These are phyloP conservation scores for Inosperma sp. DNA, from an alignment of 768 basidiomycete genomes.

Conservation along the genomic window DNA sequence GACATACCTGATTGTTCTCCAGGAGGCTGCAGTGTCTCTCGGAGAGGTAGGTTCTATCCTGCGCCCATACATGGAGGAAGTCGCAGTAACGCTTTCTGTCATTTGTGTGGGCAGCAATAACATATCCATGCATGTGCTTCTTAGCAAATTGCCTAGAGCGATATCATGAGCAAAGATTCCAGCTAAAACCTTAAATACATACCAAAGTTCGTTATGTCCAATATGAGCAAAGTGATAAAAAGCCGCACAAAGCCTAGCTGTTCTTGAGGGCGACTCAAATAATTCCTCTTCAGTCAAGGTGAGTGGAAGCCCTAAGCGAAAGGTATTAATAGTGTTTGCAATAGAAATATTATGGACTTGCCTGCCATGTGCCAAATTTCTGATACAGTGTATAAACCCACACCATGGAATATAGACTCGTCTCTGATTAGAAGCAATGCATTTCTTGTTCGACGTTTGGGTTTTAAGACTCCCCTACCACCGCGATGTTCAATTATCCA, in stretches of 20 bases:
- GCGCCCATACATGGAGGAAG: conserved; percentile 4
- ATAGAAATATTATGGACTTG: neutral
- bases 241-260: conserved; percentile 1
- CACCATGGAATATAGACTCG: neutral
- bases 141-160: neutral
- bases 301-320: neutral
- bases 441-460: neutral
- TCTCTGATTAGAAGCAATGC: neutral
- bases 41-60: neutral
- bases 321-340: neutral
- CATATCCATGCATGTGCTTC: neutral
- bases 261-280: conserved; percentile 4
- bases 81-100: neutral
- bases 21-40: neutral
- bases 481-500: neutral
- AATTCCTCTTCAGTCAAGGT: neutral
- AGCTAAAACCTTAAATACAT: neutral
- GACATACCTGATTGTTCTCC: neutral
- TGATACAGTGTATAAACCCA: conserved; percentile 1
- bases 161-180: neutral
- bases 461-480: neutral
- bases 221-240: conserved; percentile 4
- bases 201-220: conserved; percentile 2
- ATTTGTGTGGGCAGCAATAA: neutral
- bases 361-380: conserved; percentile 4